A percentile compares a stretch with the other conserved stretches of the same genome.
phyloP scores from a whole-genome alignment of 805 yeast genomes.

The Ogataea kodamae region DNA sequence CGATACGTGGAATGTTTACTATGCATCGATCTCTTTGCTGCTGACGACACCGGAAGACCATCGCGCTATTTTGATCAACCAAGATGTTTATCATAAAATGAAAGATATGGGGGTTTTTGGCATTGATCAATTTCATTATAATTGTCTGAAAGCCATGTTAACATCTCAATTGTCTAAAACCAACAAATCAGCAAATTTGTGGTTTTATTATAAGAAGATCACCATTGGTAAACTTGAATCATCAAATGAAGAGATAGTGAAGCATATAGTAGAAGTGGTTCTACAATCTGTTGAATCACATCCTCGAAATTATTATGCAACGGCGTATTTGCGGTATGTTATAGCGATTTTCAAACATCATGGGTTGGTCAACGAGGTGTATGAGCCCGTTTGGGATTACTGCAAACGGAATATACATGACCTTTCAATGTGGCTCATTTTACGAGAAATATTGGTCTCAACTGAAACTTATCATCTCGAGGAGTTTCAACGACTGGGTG shows the following conservation, averaged over 20 bases:
- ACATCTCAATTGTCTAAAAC: slow-evolving; percentile 27
- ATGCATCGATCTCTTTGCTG: slow-evolving; percentile 25
- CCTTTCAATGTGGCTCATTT: slow-evolving; percentile 23
- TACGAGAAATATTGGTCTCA: slow-evolving; percentile 13
- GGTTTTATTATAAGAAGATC: slow-evolving; percentile 27
- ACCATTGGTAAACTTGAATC: background rate
- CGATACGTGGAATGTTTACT: slow-evolving; percentile 4
- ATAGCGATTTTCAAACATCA: slow-evolving; percentile 9
- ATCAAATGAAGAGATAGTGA: background rate
- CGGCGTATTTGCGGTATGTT: slow-evolving; percentile 34
- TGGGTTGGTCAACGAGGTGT: slow-evolving; percentile 1
- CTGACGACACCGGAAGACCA: slow-evolving; percentile 31
- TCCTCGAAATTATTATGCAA: slow-evolving; percentile 47
- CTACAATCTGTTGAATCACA: slow-evolving; percentile 37
- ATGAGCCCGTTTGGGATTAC: slow-evolving; percentile 6
- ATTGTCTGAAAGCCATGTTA: slow-evolving; percentile 17
- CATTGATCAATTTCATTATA: slow-evolving; percentile 3
- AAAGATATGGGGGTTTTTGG: background rate
- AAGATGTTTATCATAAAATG: slow-evolving; percentile 1
- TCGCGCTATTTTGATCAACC: slow-evolving; percentile 19
- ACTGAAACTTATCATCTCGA: slow-evolving; percentile 11
- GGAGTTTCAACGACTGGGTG: slow-evolving; percentile 11
- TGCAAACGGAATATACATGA: slow-evolving; percentile 18
- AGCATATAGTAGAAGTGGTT: slow-evolving; percentile 20
- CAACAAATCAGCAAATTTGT: slow-evolving; percentile 34